Conservation (phyloP, 2,329 filamentous ascomycete genomes). For the Lojkania enalia region DNA sequence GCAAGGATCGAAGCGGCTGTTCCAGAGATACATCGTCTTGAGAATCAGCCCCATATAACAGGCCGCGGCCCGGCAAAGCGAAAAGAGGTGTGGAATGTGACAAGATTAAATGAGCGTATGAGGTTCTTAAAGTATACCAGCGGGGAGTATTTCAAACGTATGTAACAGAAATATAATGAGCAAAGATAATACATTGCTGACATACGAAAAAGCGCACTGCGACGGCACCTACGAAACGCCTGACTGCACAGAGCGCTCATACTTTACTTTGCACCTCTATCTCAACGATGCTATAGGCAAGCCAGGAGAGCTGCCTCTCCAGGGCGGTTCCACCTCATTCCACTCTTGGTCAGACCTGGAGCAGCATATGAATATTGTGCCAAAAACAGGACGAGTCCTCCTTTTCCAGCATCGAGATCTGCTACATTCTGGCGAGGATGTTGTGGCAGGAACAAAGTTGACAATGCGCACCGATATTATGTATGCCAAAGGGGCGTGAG, state of each 20-base stretch:
- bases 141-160: slow-evolving; percentile 71
- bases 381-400: slow-evolving; percentile 56
- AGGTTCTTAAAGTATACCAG: slow-evolving; percentile 72
- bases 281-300: slow-evolving; percentile 50
- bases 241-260: slow-evolving; percentile 55
- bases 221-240: slow-evolving; percentile 67
- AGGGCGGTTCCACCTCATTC: slow-evolving; percentile 61
- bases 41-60: slow-evolving; percentile 44
- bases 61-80: slow-evolving; percentile 50
- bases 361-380: slow-evolving; percentile 49
- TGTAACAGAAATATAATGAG: slow-evolving; percentile 3
- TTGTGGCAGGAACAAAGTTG: slow-evolving; percentile 57
- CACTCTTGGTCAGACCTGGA: slow-evolving; percentile 35
- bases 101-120: slow-evolving; percentile 70
- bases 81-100: slow-evolving; percentile 48
- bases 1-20: slow-evolving; percentile 55
- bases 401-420: slow-evolving; percentile 60
- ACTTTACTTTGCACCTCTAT: slow-evolving; percentile 61
- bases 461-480: slow-evolving; percentile 61
- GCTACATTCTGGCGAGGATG: slow-evolving; percentile 59
- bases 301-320: slow-evolving; percentile 39
- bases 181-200: slow-evolving; percentile 15
- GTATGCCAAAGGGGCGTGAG: slow-evolving; percentile 44
- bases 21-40: slow-evolving; percentile 53
- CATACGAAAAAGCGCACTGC: slow-evolving; percentile 61